Conservation (phyloP, 441 rosid species). For the Pelargonium australe region DNA sequence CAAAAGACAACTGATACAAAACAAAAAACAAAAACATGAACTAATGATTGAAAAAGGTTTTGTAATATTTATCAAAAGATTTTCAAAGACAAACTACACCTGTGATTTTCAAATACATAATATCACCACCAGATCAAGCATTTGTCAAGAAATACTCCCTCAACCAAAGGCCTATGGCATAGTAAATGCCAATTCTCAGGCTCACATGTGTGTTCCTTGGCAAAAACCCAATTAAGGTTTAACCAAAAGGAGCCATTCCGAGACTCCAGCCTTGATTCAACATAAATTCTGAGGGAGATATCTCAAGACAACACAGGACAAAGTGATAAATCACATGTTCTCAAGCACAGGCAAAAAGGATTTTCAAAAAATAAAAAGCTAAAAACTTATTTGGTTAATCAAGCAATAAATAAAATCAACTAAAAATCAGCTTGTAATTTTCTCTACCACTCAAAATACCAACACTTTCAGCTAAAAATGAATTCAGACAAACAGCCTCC, state of each 20-base stretch:
- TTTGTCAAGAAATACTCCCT: conserved; percentile 29
- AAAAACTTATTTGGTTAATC: too few species aligned
- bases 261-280: conserved; percentile 61
- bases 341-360: not conserved
- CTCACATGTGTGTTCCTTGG: conserved; percentile 41
- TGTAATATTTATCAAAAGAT: too few species aligned
- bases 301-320: not conserved
- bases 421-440: not conserved
- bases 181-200: conserved; percentile 48
- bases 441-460: not conserved
- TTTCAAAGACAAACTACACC: too few species aligned
- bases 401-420: too few species aligned
- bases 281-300: conserved; percentile 17
- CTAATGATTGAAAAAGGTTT: not conserved
- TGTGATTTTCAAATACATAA: conserved; percentile 5
- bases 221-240: conserved; percentile 26
- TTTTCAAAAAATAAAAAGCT: not conserved
- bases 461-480: not conserved
- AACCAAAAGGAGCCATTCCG: conserved; percentile 31
- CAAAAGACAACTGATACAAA: not conserved
- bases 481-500: too few species aligned
- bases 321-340: not conserved
- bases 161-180: conserved; percentile 61
- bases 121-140: conserved; percentile 17
- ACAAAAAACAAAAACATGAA: too few species aligned